A percentile compares a stretch with the other conserved stretches of the same genome.
These are phyloP conservation scores for Gossypium mustelinum DNA, from an alignment of 345 rosid species.

Conservation along the genomic window DNA sequence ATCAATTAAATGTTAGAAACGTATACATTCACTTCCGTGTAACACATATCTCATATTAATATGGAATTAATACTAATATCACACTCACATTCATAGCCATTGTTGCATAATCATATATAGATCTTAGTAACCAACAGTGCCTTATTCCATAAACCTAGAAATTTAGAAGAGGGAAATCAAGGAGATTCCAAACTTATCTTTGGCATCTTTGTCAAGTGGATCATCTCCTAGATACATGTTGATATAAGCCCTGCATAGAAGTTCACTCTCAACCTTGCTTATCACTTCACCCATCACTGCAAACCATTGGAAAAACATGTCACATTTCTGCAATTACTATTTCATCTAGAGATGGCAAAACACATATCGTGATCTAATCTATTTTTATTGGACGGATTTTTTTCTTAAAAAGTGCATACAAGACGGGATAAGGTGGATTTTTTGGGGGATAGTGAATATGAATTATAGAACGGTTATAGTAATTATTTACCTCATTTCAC, in stretches of 20 bases:
- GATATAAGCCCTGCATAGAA: slow-evolving; percentile 48
- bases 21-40: no score
- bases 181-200: slow-evolving; percentile 42
- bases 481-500: no score
- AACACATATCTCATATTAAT: no score
- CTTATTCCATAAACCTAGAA: slow-evolving; percentile 21
- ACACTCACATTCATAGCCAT: no score
- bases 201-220: slow-evolving; percentile 44
- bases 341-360: not conserved
- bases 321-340: not conserved
- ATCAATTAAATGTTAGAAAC: not conserved
- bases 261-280: slow-evolving; percentile 45
- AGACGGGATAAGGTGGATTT: no score
- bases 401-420: no score
- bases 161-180: slow-evolving; percentile 42
- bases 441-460: no score
- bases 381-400: no score
- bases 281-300: slow-evolving; percentile 42
- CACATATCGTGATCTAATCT: no score
- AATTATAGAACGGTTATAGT: no score
- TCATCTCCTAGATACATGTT: slow-evolving; percentile 48
- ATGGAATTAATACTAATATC: no score
- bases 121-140: slow-evolving; percentile 17
- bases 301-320: slow-evolving; percentile 10
- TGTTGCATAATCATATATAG: not conserved